Evolutionary conservation across 2,329 filamentous ascomycete species (phyloP).

Genomic region (Endocalyx cinctus): DNA sequence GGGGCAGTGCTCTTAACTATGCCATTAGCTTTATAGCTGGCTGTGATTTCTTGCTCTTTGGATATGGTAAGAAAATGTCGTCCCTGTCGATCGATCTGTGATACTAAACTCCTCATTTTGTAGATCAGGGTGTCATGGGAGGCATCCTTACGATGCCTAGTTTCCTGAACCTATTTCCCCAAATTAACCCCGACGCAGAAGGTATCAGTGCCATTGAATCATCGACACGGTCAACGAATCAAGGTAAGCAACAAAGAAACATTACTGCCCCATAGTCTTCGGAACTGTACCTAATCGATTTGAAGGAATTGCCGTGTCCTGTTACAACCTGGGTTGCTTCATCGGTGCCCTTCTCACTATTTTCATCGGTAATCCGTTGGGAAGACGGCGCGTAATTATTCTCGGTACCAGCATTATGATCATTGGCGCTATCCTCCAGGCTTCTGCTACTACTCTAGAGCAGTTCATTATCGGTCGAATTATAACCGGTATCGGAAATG

Average conservation of each 20-base stretch:
- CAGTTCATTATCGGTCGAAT: conserved; percentile 43
- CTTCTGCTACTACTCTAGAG: conserved; percentile 35
- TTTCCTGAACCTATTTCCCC: conserved; percentile 1
- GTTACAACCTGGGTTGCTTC: conserved; percentile 34
- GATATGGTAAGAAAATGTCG: not conserved
- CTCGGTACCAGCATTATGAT: conserved; percentile 36
- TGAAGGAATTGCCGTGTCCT: conserved; percentile 8
- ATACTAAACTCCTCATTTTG: not conserved
- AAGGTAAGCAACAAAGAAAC: no score
- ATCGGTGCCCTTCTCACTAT: conserved; percentile 31
- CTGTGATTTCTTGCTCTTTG: conserved; percentile 2
- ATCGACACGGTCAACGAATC: conserved; percentile 1
- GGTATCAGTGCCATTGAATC: not conserved
- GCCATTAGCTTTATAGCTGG: conserved; percentile 2
- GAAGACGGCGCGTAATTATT: conserved; percentile 34
- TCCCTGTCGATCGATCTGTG: not conserved
- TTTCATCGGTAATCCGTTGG: conserved; percentile 36
- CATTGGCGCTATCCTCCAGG: conserved; percentile 41
- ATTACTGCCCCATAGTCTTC: no score
- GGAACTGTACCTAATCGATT: no score
- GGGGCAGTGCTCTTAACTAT: conserved; percentile 2
- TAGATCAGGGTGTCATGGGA: conserved; percentile 3
- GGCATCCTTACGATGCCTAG: conserved; percentile 1
- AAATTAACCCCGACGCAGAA: not conserved
- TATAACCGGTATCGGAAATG: conserved; percentile 43